Evolutionary conservation across 2,329 filamentous ascomycete genomes (phyloP).

Genomic region (Waltergamsia citrina): DNA sequence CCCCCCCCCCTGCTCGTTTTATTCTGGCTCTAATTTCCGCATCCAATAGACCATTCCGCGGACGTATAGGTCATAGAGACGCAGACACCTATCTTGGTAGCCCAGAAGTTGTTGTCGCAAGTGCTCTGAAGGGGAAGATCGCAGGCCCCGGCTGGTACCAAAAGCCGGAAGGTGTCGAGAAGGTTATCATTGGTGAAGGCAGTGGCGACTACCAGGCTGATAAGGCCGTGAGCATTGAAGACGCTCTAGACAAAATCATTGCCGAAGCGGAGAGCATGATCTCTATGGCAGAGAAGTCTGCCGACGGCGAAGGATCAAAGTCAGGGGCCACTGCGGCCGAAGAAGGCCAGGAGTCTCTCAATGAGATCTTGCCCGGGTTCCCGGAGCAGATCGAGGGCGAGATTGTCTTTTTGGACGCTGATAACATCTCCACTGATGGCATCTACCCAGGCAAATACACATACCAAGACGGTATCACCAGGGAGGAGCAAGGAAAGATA

Average conservation of each 20-base stretch:
- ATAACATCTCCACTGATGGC: constrained; percentile 82
- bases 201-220: constrained; percentile 56
- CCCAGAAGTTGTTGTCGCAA: constrained; percentile 87
- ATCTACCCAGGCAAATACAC: constrained; percentile 92
- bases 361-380: constrained; percentile 67
- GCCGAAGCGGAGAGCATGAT: constrained; percentile 57
- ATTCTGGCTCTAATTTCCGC: no score
- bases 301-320: constrained; percentile 15
- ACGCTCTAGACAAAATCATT: constrained; percentile 64
- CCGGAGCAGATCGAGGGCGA: constrained; percentile 75
- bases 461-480: constrained; percentile 75
- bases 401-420: constrained; percentile 75
- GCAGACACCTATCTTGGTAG: constrained; percentile 81
- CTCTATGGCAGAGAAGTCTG: constrained; percentile 11
- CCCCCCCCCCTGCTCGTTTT: no score
- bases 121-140: constrained; percentile 65
- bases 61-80: constrained; percentile 59
- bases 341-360: constrained; percentile 4
- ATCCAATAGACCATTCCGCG: constrained; percentile 84
- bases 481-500: constrained; percentile 74
- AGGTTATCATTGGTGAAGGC: constrained; percentile 63
- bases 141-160: constrained; percentile 72
- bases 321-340: constrained; percentile 9
- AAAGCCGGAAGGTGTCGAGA: constrained; percentile 55
- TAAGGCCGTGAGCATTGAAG: constrained; percentile 55